Conservation (phyloP, 1,284 basidiomycete species). For the Melampsora americana region DNA sequence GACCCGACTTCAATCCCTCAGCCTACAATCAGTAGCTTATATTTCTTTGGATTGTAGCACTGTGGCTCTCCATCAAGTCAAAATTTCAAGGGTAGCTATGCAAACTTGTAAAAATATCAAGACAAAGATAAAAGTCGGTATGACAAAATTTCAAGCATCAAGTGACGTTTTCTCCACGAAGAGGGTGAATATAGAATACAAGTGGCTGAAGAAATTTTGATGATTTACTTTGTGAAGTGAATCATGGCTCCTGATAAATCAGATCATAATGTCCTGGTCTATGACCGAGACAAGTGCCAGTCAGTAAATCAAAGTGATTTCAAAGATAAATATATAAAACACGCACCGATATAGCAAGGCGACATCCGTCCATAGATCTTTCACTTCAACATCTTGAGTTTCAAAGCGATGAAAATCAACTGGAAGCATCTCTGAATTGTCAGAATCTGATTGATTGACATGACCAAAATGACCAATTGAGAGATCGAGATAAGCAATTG, state of each 20-base stretch:
- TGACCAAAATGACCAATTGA: not conserved
- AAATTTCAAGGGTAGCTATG: no score
- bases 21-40: no score
- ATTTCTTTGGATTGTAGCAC: no score
- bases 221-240: no score
- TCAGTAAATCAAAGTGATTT: not conserved
- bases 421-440: not conserved
- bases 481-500: constrained; percentile 1
- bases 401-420: constrained; percentile 4
- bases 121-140: no score
- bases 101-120: no score
- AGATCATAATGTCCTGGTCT: constrained; percentile 13
- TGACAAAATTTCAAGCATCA: no score
- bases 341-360: constrained; percentile 4
- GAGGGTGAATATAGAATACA: no score
- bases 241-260: constrained; percentile 7
- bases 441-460: not conserved
- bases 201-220: no score
- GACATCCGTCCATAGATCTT: not conserved
- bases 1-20: no score
- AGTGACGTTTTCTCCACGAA: no score
- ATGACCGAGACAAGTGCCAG: not conserved
- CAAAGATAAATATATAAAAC: not conserved
- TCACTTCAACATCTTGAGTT: not conserved
- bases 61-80: no score